Evolutionary conservation across 768 basidiomycete species (phyloP).

Genomic region (Collybiopsis luxurians): DNA sequence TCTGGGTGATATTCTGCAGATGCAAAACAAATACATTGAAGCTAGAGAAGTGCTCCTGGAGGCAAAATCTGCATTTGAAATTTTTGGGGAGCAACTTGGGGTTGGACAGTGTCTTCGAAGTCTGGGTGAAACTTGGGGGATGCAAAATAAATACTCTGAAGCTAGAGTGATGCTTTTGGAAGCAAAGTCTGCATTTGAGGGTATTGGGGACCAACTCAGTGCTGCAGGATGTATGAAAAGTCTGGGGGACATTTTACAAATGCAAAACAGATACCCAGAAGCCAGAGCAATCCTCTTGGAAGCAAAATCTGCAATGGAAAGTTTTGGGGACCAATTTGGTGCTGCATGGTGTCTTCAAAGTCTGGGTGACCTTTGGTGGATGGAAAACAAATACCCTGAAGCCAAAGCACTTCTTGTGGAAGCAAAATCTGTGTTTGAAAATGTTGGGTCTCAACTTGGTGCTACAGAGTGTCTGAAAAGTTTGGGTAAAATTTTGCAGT

Average conservation of each 20-base stretch:
- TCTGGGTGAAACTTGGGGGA: neutral
- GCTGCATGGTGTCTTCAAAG: neutral
- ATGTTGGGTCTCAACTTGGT: neutral
- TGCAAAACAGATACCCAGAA: neutral
- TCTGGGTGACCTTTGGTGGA: neutral
- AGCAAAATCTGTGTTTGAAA: neutral
- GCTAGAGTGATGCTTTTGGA: too few species aligned
- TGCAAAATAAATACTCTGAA: neutral
- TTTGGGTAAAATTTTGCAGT: neutral
- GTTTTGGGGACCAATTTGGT: neutral
- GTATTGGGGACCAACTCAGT: too few species aligned
- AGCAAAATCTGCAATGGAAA: neutral
- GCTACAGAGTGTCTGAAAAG: conserved; percentile 9
- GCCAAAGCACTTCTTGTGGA: neutral
- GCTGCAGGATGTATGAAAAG: too few species aligned
- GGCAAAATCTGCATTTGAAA: neutral
- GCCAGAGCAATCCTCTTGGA: neutral
- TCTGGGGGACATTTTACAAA: neutral
- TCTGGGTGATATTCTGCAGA: neutral
- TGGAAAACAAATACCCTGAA: neutral
- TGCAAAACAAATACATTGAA: conserved; percentile 4
- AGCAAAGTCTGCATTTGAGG: too few species aligned
- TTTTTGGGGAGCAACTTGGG: neutral
- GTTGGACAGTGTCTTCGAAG: neutral
- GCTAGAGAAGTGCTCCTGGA: conserved; percentile 2